Conservation (phyloP, 495 filamentous ascomycete species). For the Tetracladium marchalianum region DNA sequence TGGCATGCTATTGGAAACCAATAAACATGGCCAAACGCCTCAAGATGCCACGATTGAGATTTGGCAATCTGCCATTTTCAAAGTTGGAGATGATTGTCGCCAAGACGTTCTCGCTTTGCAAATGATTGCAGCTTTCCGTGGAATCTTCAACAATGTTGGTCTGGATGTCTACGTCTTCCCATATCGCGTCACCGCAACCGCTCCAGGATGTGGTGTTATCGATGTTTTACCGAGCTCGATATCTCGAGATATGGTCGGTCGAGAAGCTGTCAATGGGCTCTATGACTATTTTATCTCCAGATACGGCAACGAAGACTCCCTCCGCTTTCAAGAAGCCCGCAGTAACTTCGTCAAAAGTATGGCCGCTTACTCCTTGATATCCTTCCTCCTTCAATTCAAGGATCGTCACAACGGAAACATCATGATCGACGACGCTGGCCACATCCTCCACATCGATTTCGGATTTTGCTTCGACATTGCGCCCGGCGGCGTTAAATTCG, state of each 20-base stretch:
- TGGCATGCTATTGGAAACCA: slow-evolving; percentile 27
- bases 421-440: slow-evolving; percentile 94
- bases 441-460: slow-evolving; percentile 98
- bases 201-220: slow-evolving; percentile 95
- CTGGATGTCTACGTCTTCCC: slow-evolving; percentile 96
- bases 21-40: slow-evolving; percentile 5
- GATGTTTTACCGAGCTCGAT: slow-evolving; percentile 97
- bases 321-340: slow-evolving; percentile 88
- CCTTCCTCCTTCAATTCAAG: slow-evolving; percentile 95
- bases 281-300: slow-evolving; percentile 98
- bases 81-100: slow-evolving; percentile 96
- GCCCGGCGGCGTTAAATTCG: slow-evolving; percentile 91
- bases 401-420: slow-evolving; percentile 99
- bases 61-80: slow-evolving; percentile 99
- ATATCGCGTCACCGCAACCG: slow-evolving; percentile 96
- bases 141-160: slow-evolving; percentile 88
- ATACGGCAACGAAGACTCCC: slow-evolving; percentile 90
- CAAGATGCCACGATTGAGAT: slow-evolving; percentile 60
- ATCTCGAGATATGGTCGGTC: slow-evolving; percentile 95
- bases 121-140: slow-evolving; percentile 94
- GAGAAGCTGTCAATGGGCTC: slow-evolving; percentile 93
- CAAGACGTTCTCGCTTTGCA: slow-evolving; percentile 95
- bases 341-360: slow-evolving; percentile 99
- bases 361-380: slow-evolving; percentile 99
- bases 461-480: slow-evolving; percentile 99